Percentiles rank a stretch among this genome's conserved stretches.
Evolutionary conservation across 1,284 basidiomycete species (phyloP).

Genomic region (Austroboletus niveus): DNA sequence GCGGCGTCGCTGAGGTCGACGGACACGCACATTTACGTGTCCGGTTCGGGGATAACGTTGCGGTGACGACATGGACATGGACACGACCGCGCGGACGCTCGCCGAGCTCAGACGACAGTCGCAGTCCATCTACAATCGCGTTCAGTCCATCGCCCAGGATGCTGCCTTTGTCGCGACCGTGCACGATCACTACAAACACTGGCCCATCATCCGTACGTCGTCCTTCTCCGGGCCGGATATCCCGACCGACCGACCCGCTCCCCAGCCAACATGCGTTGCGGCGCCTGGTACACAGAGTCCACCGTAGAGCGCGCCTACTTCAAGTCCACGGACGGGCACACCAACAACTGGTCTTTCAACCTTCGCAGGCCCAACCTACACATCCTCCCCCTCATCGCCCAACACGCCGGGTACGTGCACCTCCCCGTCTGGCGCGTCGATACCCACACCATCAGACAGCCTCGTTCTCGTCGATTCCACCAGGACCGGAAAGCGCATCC

Average conservation of each 20-base stretch:
- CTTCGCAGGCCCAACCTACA: constrained; percentile 85
- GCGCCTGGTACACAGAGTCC: constrained; percentile 91
- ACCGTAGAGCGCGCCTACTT: constrained; percentile 75
- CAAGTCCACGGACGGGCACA: constrained; percentile 97
- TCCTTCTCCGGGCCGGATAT: background rate
- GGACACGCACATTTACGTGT: constrained; percentile 7
- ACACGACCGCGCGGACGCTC: constrained; percentile 7
- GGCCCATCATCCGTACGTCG: constrained; percentile 67
- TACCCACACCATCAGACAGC: constrained; percentile 38
- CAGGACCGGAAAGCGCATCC: constrained; percentile 89
- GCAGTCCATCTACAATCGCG: constrained; percentile 77
- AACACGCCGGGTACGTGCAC: constrained; percentile 56
- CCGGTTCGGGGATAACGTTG: background rate
- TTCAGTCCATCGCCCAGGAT: constrained; percentile 84
- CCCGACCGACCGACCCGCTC: background rate
- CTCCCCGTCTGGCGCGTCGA: background rate
- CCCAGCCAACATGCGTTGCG: constrained; percentile 88
- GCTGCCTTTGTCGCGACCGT: constrained; percentile 67
- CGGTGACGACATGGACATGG: constrained; percentile 6
- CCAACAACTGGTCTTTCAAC: constrained; percentile 85
- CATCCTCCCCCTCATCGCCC: constrained; percentile 59
- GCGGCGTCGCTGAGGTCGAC: background rate
- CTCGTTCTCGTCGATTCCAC: constrained; percentile 92
- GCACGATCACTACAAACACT: constrained; percentile 48
- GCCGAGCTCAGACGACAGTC: constrained; percentile 57